Evolutionary conservation across 2,329 filamentous ascomycete species (phyloP).

Genomic region (Diaporthe humulicola): DNA sequence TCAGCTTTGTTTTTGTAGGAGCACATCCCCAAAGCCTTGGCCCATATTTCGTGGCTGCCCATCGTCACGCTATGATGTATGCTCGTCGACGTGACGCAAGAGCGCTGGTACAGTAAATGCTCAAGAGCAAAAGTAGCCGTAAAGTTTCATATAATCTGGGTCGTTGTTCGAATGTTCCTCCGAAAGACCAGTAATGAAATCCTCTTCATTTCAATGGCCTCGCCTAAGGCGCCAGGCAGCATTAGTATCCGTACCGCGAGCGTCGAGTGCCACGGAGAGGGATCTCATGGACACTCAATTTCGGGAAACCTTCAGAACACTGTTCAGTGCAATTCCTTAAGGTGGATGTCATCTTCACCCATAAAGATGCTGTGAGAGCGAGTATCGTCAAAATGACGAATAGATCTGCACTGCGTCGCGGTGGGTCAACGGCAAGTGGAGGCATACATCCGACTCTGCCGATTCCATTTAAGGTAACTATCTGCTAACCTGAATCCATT

Average conservation of each 20-base stretch:
- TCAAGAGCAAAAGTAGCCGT: not conserved
- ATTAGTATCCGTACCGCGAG: not conserved
- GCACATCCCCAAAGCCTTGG: not conserved
- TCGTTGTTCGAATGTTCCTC: no score
- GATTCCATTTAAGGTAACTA: not conserved
- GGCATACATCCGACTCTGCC: not conserved
- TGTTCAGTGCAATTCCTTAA: not conserved
- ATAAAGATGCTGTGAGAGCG: not conserved
- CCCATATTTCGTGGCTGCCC: not conserved
- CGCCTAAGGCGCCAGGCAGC: not conserved
- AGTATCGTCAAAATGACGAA: conserved; percentile 9
- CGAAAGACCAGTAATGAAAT: not conserved
- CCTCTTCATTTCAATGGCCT: no score
- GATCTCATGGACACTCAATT: not conserved
- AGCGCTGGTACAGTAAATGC: not conserved
- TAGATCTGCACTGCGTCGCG: not conserved
- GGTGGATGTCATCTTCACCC: not conserved
- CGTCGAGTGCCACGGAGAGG: not conserved
- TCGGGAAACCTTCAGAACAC: no score
- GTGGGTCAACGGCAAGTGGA: not conserved
- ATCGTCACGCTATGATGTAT: conserved; percentile 5
- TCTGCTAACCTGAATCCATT: not conserved
- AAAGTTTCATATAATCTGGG: no score
- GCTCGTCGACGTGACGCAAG: not conserved
- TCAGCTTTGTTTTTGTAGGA: not conserved